Base-by-base conservation (phyloP, 345 rosid genomes). In the Anacardium occidentale region DNA sequence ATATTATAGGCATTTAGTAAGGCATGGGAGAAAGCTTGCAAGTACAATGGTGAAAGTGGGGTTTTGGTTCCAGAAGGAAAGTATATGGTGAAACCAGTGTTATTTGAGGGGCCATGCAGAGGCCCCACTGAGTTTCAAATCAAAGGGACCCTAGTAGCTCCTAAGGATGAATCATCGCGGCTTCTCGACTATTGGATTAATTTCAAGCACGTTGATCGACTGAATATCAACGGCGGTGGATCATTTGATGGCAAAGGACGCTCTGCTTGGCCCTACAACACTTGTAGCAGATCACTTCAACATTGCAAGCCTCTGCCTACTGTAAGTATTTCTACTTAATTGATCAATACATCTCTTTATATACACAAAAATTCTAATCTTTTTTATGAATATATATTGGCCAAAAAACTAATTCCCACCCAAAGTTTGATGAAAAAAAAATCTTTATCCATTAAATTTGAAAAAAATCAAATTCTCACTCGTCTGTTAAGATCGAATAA, bases 231-330 rank as follows among this genome's bases (percentile, higher is more conserved):
- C 12, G 82, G 86, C 14, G 71, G 74, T 13, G 83, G 86, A 0
- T 17, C 72, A n/a, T 32, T 77, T 29, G 82, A 83, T 45, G 86
- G 83, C 47, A 60, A 75, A 62, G 83, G 86, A 1, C 8, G 52
- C 22, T 52, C 71, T 5, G 77, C 80, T 59, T 82, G 79, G 85
- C 24, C 70, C 13, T 37, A 66, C 57, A 78, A 76, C 47, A 48
- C 21, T 20, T 75, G 75, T 67, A 10, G 0, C 0, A 44, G 11
- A 21, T 18, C 65, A 20, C 64, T 59, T 29, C 2, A 29, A n/a
- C 57, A 71, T 40, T 74, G 80, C 72, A 62, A 26, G 14, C 0
- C 20, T 0, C 62, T 74, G 14, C 81, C 81, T 8, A 22, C 48
- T 3, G 83, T 82, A 77, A 55, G 80, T 60, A 29, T 1, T 44